These are phyloP conservation scores for Geotrichum carabidarum DNA, from an alignment of 1,139 yeast genomes.

Conservation along the genomic window DNA sequence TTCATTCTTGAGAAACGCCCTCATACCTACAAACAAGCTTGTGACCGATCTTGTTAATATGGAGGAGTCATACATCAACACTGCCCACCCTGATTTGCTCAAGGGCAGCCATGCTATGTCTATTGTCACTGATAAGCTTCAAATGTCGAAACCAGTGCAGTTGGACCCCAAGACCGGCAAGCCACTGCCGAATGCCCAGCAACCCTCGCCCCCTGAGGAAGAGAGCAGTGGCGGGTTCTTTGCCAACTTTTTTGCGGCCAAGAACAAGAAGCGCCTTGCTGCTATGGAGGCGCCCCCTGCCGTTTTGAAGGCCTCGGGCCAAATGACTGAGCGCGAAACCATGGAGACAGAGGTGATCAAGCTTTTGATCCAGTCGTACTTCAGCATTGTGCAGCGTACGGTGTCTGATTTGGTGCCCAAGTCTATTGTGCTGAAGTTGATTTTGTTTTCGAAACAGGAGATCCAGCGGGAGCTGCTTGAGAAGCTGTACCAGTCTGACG, in stretches of 20 bases:
- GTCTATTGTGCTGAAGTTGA: constrained; percentile 87
- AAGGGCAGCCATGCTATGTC: constrained; percentile 95
- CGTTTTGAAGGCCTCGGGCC: constrained; percentile 87
- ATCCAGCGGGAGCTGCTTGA: constrained; percentile 88
- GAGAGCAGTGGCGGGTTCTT: constrained; percentile 63
- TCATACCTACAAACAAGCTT: constrained; percentile 79
- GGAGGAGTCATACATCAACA: constrained; percentile 93
- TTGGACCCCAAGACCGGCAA: constrained; percentile 95
- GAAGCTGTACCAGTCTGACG: constrained; percentile 76
- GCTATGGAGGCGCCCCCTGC: constrained; percentile 98
- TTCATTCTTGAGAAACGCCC: constrained; percentile 71
- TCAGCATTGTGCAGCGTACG: constrained; percentile 85
- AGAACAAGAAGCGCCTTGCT: constrained; percentile 88
- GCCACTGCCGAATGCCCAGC: constrained; percentile 30
- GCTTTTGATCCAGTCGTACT: constrained; percentile 82
- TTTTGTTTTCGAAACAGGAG: constrained; percentile 66
- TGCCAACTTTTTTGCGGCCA: constrained; percentile 90
- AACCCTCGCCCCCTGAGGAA: constrained; percentile 17
- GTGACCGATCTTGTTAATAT: constrained; percentile 76
- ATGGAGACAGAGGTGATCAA: constrained; percentile 97
- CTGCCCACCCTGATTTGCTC: constrained; percentile 94
- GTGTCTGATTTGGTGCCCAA: constrained; percentile 91
- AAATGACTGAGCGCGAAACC: constrained; percentile 93
- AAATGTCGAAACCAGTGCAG: constrained; percentile 71
- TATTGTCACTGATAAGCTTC: constrained; percentile 82